phyloP scores from a whole-genome alignment of 495 filamentous ascomycete genomes.

The Annulohypoxylon moriforme region DNA sequence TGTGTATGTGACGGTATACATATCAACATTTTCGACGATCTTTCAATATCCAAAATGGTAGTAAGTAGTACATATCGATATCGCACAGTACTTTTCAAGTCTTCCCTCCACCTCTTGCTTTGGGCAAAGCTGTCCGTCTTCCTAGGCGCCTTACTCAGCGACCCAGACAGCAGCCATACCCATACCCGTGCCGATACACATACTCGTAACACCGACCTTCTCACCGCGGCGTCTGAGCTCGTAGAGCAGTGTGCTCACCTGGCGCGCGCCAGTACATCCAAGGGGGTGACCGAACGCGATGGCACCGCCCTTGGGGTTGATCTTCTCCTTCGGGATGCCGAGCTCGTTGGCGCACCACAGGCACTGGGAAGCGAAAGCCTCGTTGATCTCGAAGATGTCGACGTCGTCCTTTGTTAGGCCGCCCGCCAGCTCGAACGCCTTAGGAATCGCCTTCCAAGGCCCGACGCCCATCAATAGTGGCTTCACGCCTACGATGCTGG shows the following conservation, averaged over 20 bases:
- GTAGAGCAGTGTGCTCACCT: constrained; percentile 90
- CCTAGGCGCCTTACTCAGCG: constrained; percentile 67
- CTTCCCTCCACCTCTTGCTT: neutral
- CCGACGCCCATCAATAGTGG: constrained; percentile 96
- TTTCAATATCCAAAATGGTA: neutral
- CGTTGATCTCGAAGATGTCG: constrained; percentile 99
- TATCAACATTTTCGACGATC: constrained; percentile 14
- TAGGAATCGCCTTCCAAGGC: constrained; percentile 95
- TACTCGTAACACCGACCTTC: constrained; percentile 91
- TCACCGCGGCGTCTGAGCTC: constrained; percentile 84
- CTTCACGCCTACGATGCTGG: constrained; percentile 87
- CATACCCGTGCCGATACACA: constrained; percentile 98
- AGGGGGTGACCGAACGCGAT: constrained; percentile 99
- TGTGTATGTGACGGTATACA: neutral
- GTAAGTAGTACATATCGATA: constrained; percentile 15
- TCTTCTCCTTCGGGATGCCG: constrained; percentile 79
- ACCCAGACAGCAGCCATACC: constrained; percentile 97
- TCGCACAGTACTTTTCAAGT: neutral
- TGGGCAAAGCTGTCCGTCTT: neutral
- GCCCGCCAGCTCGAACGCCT: constrained; percentile 81
- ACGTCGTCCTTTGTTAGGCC: constrained; percentile 90
- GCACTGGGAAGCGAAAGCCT: constrained; percentile 96
- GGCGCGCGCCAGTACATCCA: constrained; percentile 91
- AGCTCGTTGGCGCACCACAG: constrained; percentile 94
- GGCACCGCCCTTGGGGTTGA: constrained; percentile 97